phyloP scores from a whole-genome alignment of 1,139 yeast species.

The Candida sp. region DNA sequence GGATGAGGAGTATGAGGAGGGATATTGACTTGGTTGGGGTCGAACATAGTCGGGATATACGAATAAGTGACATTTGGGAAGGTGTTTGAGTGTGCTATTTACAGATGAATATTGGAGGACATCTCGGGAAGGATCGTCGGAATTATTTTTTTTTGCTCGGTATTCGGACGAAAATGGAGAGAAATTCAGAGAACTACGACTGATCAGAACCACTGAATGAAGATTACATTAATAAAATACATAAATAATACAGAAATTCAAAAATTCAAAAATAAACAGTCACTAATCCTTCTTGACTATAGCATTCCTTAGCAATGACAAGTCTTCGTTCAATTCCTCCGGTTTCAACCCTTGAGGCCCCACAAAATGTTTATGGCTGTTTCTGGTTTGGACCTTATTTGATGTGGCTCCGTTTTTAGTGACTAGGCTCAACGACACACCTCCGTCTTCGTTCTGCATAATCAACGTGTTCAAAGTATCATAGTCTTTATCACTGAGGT shows the following conservation, averaged over 20 bases:
- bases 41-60: background rate
- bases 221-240: background rate
- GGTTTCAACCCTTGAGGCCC: constrained; percentile 69
- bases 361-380: constrained; percentile 57
- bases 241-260: constrained; percentile 3
- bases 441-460: constrained; percentile 50
- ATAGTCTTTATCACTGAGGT: constrained; percentile 51
- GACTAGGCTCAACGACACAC: constrained; percentile 28
- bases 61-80: background rate
- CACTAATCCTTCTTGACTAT: constrained; percentile 31
- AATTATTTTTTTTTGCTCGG: too few species aligned
- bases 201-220: too few species aligned
- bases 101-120: too few species aligned
- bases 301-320: constrained; percentile 56
- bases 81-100: too few species aligned
- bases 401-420: constrained; percentile 18
- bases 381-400: constrained; percentile 51
- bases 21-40: background rate
- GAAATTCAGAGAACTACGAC: too few species aligned
- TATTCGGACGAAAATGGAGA: too few species aligned
- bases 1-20: background rate
- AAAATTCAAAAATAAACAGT: background rate
- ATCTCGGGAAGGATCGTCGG: too few species aligned
- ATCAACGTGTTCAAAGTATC: constrained; percentile 49
- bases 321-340: constrained; percentile 74